phyloP scores from a whole-genome alignment of 208 protist species.

The Porcisia hertigi region DNA sequence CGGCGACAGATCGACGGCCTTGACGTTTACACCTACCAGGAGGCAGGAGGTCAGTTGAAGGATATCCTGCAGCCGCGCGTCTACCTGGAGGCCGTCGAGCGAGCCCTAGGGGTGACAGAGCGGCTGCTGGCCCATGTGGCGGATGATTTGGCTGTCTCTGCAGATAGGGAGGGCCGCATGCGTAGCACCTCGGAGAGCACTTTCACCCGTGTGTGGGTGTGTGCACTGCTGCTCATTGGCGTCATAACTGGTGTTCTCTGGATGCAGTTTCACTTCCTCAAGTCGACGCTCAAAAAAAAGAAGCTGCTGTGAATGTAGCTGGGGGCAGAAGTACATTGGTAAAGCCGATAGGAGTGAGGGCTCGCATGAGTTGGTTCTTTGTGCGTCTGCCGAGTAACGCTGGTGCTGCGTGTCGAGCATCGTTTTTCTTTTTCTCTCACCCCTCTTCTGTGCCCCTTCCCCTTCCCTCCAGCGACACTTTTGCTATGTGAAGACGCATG shows the following conservation, averaged over 20 bases:
- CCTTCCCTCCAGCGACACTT: no score
- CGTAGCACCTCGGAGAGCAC: conserved; percentile 75
- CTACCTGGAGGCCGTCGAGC: conserved; percentile 53
- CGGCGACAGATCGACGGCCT: conserved; percentile 43
- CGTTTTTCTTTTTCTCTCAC: no score
- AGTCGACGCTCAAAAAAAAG: conserved; percentile 64
- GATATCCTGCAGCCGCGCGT: conserved; percentile 50
- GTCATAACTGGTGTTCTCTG: conserved; percentile 46
- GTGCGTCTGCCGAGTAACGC: not conserved
- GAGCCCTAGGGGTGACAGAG: conserved; percentile 23
- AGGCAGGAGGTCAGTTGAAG: conserved; percentile 64
- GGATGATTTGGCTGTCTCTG: conserved; percentile 4
- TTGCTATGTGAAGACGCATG: no score
- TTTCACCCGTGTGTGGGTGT: conserved; percentile 77
- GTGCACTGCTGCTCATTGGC: conserved; percentile 43
- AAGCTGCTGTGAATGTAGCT: conserved; percentile 44
- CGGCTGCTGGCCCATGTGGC: conserved; percentile 13
- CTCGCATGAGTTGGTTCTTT: not conserved
- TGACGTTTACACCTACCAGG: conserved; percentile 70
- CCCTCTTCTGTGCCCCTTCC: not conserved
- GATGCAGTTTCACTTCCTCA: conserved; percentile 73
- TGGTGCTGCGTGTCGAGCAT: not conserved
- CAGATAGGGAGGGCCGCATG: conserved; percentile 45
- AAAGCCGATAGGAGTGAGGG: not conserved
- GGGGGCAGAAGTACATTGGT: not conserved